A percentile compares a stretch with the other conserved stretches of the same genome.
phyloP scores from a whole-genome alignment of 2,329 filamentous ascomycete species.

The Helminthosporium solani region DNA sequence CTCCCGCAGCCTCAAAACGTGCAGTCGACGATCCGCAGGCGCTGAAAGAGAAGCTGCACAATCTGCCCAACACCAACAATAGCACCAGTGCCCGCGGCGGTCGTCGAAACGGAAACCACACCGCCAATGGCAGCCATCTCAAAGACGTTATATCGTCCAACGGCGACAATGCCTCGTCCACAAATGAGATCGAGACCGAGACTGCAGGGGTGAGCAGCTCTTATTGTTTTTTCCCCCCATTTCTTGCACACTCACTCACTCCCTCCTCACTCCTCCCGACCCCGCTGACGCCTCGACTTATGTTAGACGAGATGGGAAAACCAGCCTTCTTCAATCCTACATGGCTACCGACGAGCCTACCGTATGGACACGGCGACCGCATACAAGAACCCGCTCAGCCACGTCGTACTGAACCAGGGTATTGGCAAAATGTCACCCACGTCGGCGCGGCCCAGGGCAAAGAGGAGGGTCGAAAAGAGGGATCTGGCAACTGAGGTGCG shows the following conservation, averaged over 20 bases:
- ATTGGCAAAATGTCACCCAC: constrained; percentile 74
- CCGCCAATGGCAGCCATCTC: constrained; percentile 36
- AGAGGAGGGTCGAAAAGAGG: constrained; percentile 69
- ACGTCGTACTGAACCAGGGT: constrained; percentile 55
- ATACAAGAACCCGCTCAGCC: constrained; percentile 57
- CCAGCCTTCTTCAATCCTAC: constrained; percentile 67
- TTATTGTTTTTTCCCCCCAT: too few species aligned
- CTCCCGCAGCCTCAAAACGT: constrained; percentile 34
- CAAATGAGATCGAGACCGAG: constrained; percentile 38
- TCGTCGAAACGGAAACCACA: constrained; percentile 30
- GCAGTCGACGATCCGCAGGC: constrained; percentile 43
- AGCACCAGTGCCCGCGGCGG: constrained; percentile 43
- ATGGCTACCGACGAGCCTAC: constrained; percentile 74
- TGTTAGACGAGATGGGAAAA: constrained; percentile 63
- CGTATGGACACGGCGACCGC: constrained; percentile 69
- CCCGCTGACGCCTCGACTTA: background rate
- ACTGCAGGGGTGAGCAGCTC: constrained; percentile 4
- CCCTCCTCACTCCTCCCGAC: background rate
- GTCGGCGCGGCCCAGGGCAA: constrained; percentile 66
- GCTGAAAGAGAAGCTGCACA: constrained; percentile 47
- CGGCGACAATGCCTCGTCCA: constrained; percentile 36
- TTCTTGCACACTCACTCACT: constrained; percentile 19
- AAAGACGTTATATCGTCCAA: constrained; percentile 39
- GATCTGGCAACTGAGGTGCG: constrained; percentile 70
- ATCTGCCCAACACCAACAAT: constrained; percentile 33